Base-by-base conservation (phyloP, 805 yeast genomes). In the Ogataea allantospora region DNA sequence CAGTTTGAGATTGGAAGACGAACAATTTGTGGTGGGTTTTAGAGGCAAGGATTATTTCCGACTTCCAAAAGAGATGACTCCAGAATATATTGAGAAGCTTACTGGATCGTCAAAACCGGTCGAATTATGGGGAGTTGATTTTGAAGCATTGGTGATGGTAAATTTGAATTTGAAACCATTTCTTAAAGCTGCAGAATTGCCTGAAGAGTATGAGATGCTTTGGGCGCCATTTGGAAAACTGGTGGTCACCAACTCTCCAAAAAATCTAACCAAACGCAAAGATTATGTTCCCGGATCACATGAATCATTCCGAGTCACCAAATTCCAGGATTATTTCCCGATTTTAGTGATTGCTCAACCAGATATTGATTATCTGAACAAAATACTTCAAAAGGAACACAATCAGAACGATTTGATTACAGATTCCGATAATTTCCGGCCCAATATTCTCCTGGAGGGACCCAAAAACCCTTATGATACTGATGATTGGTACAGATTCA, bases 261-360 rank as follows among this genome's bases (percentile, higher is more conserved):
- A 19, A 10, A 19, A 38, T 10, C 34, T 46, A 5, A 28, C 40
- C 8, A 11, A 20, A 20, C 35, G 37, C 3, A 13, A 43, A 16
- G 36, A 27, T 8, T 33, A 27, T 17, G 15, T 19, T 17, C 30
- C 37, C 4, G 45, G 45, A 19, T 40, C 44, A 2, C 27, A 42
- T 26, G 30, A 34, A 9, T n/a, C 29, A 12, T 50, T 30, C 39
- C 42, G 57, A 24, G 33, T 41, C 9, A 48, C 59, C 6, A 44
- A 44, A 33, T 55, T 54, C 35, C 60, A 55, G 30, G 60, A 55
- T 17, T 54, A 55, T 29, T 55, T 38, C 38, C 60, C 60, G 4
- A 37, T 52, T 7, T 29, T 55, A 33, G 26, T 54, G 25, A 48
- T 54, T 47, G 29, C 51, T 8, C 39, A 41, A 11, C 30, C 38